Conservation (phyloP, 1,139 yeast genomes). For the Zygoascus hellenicus region DNA sequence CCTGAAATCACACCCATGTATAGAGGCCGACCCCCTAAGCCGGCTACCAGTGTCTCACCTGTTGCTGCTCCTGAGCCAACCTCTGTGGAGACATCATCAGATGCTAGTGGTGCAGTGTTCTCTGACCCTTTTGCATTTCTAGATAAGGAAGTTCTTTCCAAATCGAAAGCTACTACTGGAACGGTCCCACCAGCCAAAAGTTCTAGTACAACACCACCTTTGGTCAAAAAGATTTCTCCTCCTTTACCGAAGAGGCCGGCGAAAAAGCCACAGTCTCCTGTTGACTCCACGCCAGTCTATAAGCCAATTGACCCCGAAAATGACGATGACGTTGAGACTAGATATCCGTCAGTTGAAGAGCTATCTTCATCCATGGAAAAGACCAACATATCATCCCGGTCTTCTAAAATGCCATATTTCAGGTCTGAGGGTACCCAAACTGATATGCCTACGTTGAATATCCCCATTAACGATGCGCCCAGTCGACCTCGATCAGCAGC, state of each 20-base stretch:
- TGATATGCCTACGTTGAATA: slow-evolving; percentile 1
- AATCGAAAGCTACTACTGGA: neutral
- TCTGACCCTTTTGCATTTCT: slow-evolving; percentile 19
- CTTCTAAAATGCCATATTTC: neutral
- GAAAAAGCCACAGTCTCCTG: slow-evolving; percentile 5
- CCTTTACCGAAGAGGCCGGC: slow-evolving; percentile 2
- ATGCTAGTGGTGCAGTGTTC: slow-evolving; percentile 10
- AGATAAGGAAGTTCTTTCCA: slow-evolving; percentile 10
- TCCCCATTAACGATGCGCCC: slow-evolving; percentile 1
- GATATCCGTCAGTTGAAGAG: slow-evolving; percentile 35
- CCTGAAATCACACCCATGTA: slow-evolving; percentile 28
- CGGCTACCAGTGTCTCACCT: slow-evolving; percentile 6
- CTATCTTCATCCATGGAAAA: slow-evolving; percentile 26
- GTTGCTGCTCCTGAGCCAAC: neutral
- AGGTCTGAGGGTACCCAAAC: slow-evolving; percentile 6
- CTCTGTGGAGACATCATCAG: no score
- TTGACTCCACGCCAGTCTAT: slow-evolving; percentile 7
- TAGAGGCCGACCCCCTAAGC: slow-evolving; percentile 23
- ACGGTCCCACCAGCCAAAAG: neutral
- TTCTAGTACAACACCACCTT: neutral
- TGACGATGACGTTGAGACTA: slow-evolving; percentile 20
- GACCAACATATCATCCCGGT: slow-evolving; percentile 4
- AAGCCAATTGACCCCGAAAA: neutral
- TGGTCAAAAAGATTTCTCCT: slow-evolving; percentile 5
- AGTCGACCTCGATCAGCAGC: slow-evolving; percentile 1